Conservation (phyloP, 1,284 basidiomycete genomes). For the Cerioporus squamosus region DNA sequence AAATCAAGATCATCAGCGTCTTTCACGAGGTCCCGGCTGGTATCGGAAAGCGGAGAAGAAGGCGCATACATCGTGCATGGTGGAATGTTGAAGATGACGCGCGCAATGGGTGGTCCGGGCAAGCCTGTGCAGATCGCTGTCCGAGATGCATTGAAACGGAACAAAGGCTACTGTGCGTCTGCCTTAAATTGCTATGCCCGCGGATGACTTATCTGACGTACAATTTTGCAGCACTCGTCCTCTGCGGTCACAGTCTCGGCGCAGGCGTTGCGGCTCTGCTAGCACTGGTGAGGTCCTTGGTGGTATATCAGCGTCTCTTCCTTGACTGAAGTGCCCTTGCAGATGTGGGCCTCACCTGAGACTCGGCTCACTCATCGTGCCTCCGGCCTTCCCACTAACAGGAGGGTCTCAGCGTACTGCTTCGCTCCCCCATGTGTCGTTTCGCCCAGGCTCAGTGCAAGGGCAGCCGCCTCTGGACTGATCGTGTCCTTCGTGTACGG, state of each 20-base stretch:
- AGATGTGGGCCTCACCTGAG: constrained; percentile 86
- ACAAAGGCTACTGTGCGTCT: constrained; percentile 67
- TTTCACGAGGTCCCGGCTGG: constrained; percentile 1
- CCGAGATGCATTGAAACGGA: constrained; percentile 65
- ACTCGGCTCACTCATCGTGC: constrained; percentile 74
- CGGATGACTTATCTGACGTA: neutral
- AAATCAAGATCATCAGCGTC: constrained; percentile 4
- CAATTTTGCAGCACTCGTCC: constrained; percentile 57
- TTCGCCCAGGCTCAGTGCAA: constrained; percentile 17
- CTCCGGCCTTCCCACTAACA: constrained; percentile 71
- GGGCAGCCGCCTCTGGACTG: constrained; percentile 40
- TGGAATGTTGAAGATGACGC: constrained; percentile 81
- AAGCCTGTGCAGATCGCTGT: constrained; percentile 81
- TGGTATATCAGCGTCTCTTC: neutral
- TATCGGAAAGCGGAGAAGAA: constrained; percentile 23
- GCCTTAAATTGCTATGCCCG: neutral
- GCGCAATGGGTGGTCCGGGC: constrained; percentile 76
- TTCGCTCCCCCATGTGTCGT: constrained; percentile 77
- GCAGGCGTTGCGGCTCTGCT: constrained; percentile 82
- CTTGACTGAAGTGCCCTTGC: neutral
- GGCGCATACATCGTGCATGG: constrained; percentile 67
- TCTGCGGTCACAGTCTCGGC: constrained; percentile 88
- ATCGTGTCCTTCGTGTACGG: constrained; percentile 83
- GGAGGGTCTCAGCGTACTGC: constrained; percentile 76
- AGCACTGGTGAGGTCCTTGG: constrained; percentile 58